phyloP scores from a whole-genome alignment of 306 rosid species.

The Quillaja saponaria region DNA sequence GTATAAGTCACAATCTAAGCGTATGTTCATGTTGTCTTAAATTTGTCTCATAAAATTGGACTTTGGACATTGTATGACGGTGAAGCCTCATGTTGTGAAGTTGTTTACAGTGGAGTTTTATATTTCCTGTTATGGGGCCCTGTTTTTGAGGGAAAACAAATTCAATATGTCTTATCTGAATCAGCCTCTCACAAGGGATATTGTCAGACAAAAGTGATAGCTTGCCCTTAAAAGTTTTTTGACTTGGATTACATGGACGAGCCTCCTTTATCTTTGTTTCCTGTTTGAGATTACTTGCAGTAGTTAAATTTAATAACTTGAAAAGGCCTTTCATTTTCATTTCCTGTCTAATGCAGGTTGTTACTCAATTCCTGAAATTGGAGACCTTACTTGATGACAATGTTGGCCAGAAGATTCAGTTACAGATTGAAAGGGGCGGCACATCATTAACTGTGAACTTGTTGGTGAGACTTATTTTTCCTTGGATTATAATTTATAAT shows the following conservation, averaged over 20 bases:
- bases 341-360: slow-evolving; percentile 71
- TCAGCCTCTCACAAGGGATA: neutral
- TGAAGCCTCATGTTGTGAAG: slow-evolving; percentile 4
- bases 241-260: slow-evolving; percentile 1
- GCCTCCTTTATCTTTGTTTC: slow-evolving; percentile 9
- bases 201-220: neutral
- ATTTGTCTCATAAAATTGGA: slow-evolving; percentile 9
- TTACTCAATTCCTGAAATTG: slow-evolving; percentile 87
- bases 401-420: slow-evolving; percentile 66
- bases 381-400: slow-evolving; percentile 90
- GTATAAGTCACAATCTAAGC: neutral
- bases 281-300: neutral
- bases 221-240: slow-evolving; percentile 5
- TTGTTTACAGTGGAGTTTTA: neutral
- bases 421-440: slow-evolving; percentile 91
- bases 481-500: slow-evolving; percentile 21
- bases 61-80: slow-evolving; percentile 2
- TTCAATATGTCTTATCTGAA: neutral
- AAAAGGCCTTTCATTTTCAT: too few species aligned
- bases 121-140: slow-evolving; percentile 10
- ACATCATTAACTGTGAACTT: slow-evolving; percentile 52
- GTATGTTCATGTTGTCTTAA: slow-evolving; percentile 6
- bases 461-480: slow-evolving; percentile 55
- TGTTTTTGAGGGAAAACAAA: slow-evolving; percentile 14
- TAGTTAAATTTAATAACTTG: slow-evolving; percentile 13